These are phyloP conservation scores for Raffaelea ambrosiae DNA, from an alignment of 2,329 filamentous ascomycete genomes.

Conservation along the genomic window DNA sequence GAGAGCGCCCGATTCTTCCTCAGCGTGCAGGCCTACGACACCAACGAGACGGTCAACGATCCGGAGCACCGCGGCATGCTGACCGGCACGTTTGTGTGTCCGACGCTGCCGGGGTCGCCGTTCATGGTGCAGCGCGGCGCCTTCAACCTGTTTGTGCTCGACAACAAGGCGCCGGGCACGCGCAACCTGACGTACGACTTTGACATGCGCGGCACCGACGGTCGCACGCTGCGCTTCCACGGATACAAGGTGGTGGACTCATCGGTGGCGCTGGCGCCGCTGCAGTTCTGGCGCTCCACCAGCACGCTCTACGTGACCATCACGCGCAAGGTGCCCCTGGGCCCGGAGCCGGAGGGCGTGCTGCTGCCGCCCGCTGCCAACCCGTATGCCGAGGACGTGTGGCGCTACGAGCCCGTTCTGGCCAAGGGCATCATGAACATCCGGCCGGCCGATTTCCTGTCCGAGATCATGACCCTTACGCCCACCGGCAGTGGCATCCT, in stretches of 20 bases:
- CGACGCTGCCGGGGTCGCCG: slow-evolving; percentile 44
- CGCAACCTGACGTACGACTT: slow-evolving; percentile 54
- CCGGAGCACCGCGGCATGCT: slow-evolving; percentile 42
- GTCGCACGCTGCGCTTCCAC: slow-evolving; percentile 46
- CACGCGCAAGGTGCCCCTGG: slow-evolving; percentile 23
- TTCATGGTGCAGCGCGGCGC: slow-evolving; percentile 51
- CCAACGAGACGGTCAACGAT: slow-evolving; percentile 34
- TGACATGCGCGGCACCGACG: slow-evolving; percentile 46
- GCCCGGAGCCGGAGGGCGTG: slow-evolving; percentile 14
- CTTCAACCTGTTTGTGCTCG: slow-evolving; percentile 48
- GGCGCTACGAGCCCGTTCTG: slow-evolving; percentile 34
- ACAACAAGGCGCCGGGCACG: slow-evolving; percentile 46
- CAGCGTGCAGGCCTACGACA: slow-evolving; percentile 48
- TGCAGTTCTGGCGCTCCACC: slow-evolving; percentile 52
- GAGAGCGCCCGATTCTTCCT: slow-evolving; percentile 51
- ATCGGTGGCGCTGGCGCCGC: slow-evolving; percentile 45
- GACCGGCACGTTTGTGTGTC: slow-evolving; percentile 51
- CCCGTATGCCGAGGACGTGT: slow-evolving; percentile 24
- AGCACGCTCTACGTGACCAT: slow-evolving; percentile 55
- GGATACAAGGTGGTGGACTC: slow-evolving; percentile 56
- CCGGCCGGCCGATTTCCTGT: slow-evolving; percentile 41
- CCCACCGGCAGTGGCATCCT: slow-evolving; percentile 38
- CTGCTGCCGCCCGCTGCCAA: slow-evolving; percentile 11
- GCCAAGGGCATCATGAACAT: slow-evolving; percentile 54
- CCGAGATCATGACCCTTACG: slow-evolving; percentile 45